Evolutionary conservation across 2,329 filamentous ascomycete species (phyloP).

Genomic region (Venturia aucupariae): DNA sequence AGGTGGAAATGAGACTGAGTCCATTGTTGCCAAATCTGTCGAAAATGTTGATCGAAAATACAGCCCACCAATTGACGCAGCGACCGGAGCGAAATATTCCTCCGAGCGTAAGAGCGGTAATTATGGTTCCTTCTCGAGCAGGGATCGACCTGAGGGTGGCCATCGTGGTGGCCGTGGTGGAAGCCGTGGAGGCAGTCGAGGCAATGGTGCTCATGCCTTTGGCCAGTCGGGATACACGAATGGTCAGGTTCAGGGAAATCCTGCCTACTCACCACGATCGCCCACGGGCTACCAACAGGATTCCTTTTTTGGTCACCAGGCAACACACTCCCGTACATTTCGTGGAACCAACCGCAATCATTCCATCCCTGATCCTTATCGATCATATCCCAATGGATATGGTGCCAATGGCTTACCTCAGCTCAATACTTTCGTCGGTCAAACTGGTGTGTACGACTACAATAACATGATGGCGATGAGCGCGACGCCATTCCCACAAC

Average conservation of each 20-base stretch:
- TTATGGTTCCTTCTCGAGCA: slow-evolving; percentile 28
- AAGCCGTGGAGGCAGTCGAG: slow-evolving; percentile 36
- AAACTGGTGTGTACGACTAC: slow-evolving; percentile 45
- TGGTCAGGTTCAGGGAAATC: not conserved
- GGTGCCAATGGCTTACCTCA: not conserved
- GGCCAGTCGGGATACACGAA: slow-evolving; percentile 16
- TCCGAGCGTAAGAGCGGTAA: slow-evolving; percentile 10
- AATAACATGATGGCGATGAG: slow-evolving; percentile 46
- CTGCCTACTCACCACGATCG: slow-evolving; percentile 7
- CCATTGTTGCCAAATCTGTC: not conserved
- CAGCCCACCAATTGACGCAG: not conserved
- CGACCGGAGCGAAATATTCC: not conserved
- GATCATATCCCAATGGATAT: slow-evolving; percentile 20
- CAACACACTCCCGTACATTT: not conserved
- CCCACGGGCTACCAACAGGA: slow-evolving; percentile 8
- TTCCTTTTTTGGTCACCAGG: slow-evolving; percentile 3
- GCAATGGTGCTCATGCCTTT: slow-evolving; percentile 26
- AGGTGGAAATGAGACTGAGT: not conserved
- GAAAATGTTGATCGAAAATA: slow-evolving; percentile 4
- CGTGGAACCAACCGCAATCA: not conserved
- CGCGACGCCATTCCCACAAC: slow-evolving; percentile 45
- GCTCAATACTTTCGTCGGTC: slow-evolving; percentile 9
- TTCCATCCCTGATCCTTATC: slow-evolving; percentile 9
- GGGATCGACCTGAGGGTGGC: slow-evolving; percentile 31
- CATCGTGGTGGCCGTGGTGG: slow-evolving; percentile 36